phyloP scores from a whole-genome alignment of 2,329 filamentous ascomycete genomes.

The Paecilomyces dactylethromorphus region DNA sequence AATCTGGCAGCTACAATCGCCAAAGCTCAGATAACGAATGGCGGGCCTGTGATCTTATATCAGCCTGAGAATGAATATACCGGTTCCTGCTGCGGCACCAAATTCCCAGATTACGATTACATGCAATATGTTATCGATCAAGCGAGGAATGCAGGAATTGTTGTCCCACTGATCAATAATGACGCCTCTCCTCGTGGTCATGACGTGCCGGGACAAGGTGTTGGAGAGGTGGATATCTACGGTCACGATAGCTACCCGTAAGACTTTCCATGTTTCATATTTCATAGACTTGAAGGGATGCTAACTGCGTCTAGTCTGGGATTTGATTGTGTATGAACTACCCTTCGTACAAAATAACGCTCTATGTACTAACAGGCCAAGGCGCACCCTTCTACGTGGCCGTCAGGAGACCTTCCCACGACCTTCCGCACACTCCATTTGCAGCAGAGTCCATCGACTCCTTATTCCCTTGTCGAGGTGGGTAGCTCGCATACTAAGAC shows the following conservation, averaged over 20 bases:
- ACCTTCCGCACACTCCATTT: constrained; percentile 50
- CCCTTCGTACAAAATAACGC: neutral
- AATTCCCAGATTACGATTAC: constrained; percentile 62
- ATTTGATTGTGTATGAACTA: constrained; percentile 31
- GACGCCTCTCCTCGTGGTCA: constrained; percentile 58
- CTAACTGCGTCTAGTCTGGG: constrained; percentile 22
- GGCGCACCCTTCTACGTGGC: constrained; percentile 57
- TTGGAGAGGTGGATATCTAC: constrained; percentile 57
- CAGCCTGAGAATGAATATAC: constrained; percentile 82
- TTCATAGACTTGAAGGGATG: neutral
- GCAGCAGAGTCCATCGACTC: constrained; percentile 57
- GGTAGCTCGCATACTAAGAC: constrained; percentile 3
- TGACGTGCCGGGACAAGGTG: constrained; percentile 57
- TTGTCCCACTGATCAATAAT: constrained; percentile 70
- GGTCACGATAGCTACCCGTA: constrained; percentile 59
- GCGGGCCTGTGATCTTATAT: constrained; percentile 69
- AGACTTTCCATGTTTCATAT: constrained; percentile 5
- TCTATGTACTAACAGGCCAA: constrained; percentile 7
- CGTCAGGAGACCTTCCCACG: constrained; percentile 49
- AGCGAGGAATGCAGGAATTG: constrained; percentile 59
- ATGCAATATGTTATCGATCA: constrained; percentile 66
- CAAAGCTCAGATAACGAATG: constrained; percentile 72
- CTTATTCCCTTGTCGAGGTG: constrained; percentile 57
- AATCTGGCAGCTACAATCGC: constrained; percentile 62
- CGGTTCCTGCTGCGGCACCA: constrained; percentile 39